Evolutionary conservation across 2,329 filamentous ascomycete genomes (phyloP), one percentile per base, ranked within the genome.

Genomic region (Fusarium solani-melongenae): DNA sequence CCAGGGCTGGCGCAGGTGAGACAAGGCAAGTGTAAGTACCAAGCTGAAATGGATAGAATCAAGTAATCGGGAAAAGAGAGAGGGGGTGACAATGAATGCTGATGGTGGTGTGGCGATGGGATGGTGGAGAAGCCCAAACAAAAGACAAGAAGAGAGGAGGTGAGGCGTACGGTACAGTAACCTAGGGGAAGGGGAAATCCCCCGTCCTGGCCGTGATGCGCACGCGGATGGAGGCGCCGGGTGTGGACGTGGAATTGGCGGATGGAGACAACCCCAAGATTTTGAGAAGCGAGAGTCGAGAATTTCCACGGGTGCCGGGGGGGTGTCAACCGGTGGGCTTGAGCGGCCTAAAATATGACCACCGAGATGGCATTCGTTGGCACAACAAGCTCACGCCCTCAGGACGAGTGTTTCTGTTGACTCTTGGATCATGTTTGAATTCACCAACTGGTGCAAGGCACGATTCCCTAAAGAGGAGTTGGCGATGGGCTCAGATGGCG

Each of bases 391-490:
- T 57, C 60, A 55, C 64, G 44, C 31, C 34, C 39, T 63, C 39
- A 51, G 38, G 53, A 41, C 61, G 57, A 58, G 34, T 38, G 57
- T 69, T 66, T 31, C 14, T 11, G 11, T 12, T 7, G 20, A 44
- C 24, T 67, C 22, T 58, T 59, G 60, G 51, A n/a, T 46, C 59
- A 53, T 38, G 22, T 38, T 71, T 61, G 53, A 53, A 66, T 53
- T 59, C 67, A 73, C 64, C 71, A 38, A 73, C 57, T 38, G 27
- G 44, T 58, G 51, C 58, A 60, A 72, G 68, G 68, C 33, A 63
- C 68, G 66, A 62, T 75, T 74, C 72, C 72, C 69, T 44, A 70
- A 73, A 75, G 56, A 73, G 72, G 72, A 67, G 65, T 70, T 74
- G 72, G 72, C 27, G 72, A 74, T 74, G 61, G 72, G 69, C 38